Evolutionary conservation across 2,329 filamentous ascomycete species (phyloP), one percentile per base, ranked within the genome.

Genomic region (Blumeriella jaapii): DNA sequence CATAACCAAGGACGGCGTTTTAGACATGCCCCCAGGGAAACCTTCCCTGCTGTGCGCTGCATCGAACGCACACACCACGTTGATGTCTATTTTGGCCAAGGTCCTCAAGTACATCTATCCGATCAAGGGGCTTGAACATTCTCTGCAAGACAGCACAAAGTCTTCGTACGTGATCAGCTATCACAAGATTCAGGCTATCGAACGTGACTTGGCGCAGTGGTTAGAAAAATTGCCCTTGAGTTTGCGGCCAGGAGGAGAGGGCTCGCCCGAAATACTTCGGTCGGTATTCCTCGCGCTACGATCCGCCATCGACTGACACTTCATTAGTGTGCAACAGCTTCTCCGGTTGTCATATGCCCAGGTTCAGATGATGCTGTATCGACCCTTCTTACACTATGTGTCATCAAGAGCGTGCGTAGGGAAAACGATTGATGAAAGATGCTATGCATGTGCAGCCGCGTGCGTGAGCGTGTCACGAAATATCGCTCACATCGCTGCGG

Each of bases 341-440:
- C 63, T 91, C 13, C 70, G 82, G 22, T 78, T 91, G 57, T 73
- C 78, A n/a, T 89, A 82, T 54, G 81, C 80, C 2, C 82, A 89
- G 51, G 80, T 86, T 4, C 83, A 89, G 52, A 77, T 91, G 56
- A 75, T 91, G 52, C 62, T 91, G 2, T 91, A 91, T 51, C 68
- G 84, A 12, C 84, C 84, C 0, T 91, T 91, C 55, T 61, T 91
- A 9, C 84, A 91, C 54, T 91, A 89, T 47, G 76, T 85, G 11
- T 85, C 82, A 6, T 74, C 75, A 7, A 66, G 71, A 27, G 60
- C 73, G 2, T 67, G 64, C 31, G 62, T 65, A 33, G 65, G 64
- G 7, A 72, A 65, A 44, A 63, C 64, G 29, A 63, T 82, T n/a
- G 82, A 87, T 48, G 78, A 85, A 47, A 67, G 82, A 34, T 82